These are phyloP conservation scores for Beauveria sp. DNA, from an alignment of 2,329 filamentous ascomycete species.

Conservation along the genomic window DNA sequence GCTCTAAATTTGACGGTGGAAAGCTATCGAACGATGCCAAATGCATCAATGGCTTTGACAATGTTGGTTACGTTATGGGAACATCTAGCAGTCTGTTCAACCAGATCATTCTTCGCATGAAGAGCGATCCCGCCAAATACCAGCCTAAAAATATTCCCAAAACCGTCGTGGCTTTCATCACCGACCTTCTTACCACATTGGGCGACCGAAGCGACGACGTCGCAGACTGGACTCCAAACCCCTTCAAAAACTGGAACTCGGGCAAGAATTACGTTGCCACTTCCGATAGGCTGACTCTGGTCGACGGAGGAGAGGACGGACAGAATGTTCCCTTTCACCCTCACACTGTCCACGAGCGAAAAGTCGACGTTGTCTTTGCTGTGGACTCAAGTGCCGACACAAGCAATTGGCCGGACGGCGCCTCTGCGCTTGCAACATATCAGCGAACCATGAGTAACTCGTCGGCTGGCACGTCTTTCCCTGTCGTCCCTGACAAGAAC, in stretches of 20 bases:
- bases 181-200: conserved; percentile 44
- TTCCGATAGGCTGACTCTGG: conserved; percentile 55
- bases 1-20: conserved; percentile 49
- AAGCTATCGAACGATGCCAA: conserved; percentile 34
- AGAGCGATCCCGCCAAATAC: conserved; percentile 36
- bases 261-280: conserved; percentile 35
- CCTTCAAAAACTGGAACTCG: conserved; percentile 44
- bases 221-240: conserved; percentile 60
- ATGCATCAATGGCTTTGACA: conserved; percentile 62
- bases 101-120: conserved; percentile 60
- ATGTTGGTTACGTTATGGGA: conserved; percentile 72
- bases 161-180: conserved; percentile 37
- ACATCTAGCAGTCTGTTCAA: conserved; percentile 81
- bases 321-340: conserved; percentile 75
- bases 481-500: conserved; percentile 44
- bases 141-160: conserved; percentile 40
- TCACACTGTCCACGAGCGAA: conserved; percentile 41
- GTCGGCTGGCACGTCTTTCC: conserved; percentile 49
- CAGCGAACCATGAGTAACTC: conserved; percentile 39
- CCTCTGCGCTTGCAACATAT: conserved; percentile 50
- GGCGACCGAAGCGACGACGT: conserved; percentile 63
- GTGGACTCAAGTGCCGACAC: conserved; percentile 59
- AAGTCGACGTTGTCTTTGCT: conserved; percentile 56
- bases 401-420: conserved; percentile 52
- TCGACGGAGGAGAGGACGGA: conserved; percentile 72